These are phyloP conservation scores for Candida ponderosae DNA, from an alignment of 805 yeast genomes.

Conservation along the genomic window DNA sequence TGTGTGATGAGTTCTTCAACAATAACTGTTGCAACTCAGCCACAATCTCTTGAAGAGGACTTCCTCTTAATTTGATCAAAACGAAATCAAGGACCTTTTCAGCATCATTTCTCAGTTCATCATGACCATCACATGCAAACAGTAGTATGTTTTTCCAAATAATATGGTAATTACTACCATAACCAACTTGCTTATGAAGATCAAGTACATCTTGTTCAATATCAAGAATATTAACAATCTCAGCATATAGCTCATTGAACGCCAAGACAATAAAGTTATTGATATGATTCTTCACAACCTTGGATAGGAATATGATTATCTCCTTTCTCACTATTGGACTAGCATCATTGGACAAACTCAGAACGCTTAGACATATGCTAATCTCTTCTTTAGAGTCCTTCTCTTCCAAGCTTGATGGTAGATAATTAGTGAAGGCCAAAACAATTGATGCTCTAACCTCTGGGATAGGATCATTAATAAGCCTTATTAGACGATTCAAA, in stretches of 20 bases:
- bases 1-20: constrained; percentile 27
- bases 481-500: constrained; percentile 42
- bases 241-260: constrained; percentile 76
- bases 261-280: constrained; percentile 82
- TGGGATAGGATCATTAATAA: constrained; percentile 85
- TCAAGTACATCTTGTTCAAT: constrained; percentile 49
- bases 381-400: constrained; percentile 56
- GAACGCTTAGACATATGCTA: constrained; percentile 57
- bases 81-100: constrained; percentile 70
- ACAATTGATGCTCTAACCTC: constrained; percentile 87
- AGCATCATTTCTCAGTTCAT: constrained; percentile 68
- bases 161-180: constrained; percentile 79
- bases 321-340: constrained; percentile 86
- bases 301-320: constrained; percentile 67
- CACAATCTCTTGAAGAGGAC: constrained; percentile 59
- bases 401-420: constrained; percentile 37
- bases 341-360: constrained; percentile 75
- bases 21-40: constrained; percentile 58
- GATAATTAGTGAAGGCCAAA: constrained; percentile 61
- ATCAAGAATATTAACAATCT: constrained; percentile 35
- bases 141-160: constrained; percentile 82
- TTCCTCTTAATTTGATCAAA: constrained; percentile 42
- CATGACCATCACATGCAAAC: constrained; percentile 80
- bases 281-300: constrained; percentile 60
- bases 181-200: constrained; percentile 65